Percentiles rank a stretch among this genome's conserved stretches.
Evolutionary conservation across 306 rosid genomes (phyloP).

Genomic region (Biancaea sappan): DNA sequence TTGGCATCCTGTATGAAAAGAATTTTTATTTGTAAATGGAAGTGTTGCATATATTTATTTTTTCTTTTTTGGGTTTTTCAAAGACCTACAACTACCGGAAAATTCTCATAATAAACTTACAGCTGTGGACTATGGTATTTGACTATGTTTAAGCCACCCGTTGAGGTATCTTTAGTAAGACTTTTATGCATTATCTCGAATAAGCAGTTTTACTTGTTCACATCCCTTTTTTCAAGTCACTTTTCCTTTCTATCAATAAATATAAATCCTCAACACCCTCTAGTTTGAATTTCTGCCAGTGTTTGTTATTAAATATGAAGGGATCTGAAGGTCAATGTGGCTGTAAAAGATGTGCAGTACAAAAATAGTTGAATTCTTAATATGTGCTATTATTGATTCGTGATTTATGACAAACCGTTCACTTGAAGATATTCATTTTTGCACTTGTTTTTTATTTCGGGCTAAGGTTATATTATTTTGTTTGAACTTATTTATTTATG

Average conservation of each 20-base stretch:
- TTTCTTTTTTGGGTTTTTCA: not conserved
- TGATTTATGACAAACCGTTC: not conserved
- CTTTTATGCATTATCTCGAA: not conserved
- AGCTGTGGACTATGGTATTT: not conserved
- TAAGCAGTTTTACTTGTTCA: not conserved
- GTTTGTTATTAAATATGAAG: not conserved
- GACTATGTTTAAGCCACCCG: not conserved
- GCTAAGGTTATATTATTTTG: not conserved
- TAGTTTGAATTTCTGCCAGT: not conserved
- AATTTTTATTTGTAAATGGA: not conserved
- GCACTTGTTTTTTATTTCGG: slow-evolving; percentile 3
- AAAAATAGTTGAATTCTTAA: not conserved
- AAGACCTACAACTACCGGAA: not conserved
- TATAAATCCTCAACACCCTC: too few species aligned
- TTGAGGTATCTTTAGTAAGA: not conserved
- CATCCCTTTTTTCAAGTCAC: not conserved
- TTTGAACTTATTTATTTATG: slow-evolving; percentile 20
- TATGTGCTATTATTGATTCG: not conserved
- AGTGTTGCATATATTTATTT: not conserved
- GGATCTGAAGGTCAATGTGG: too few species aligned
- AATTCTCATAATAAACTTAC: not conserved
- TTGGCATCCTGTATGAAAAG: not conserved
- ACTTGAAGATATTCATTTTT: not conserved
- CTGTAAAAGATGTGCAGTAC: too few species aligned
- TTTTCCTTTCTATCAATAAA: not conserved